Percentiles rank a stretch among this genome's conserved stretches.
Evolutionary conservation across 345 rosid genomes (phyloP).

Genomic region (Euphorbia pulcherrima): DNA sequence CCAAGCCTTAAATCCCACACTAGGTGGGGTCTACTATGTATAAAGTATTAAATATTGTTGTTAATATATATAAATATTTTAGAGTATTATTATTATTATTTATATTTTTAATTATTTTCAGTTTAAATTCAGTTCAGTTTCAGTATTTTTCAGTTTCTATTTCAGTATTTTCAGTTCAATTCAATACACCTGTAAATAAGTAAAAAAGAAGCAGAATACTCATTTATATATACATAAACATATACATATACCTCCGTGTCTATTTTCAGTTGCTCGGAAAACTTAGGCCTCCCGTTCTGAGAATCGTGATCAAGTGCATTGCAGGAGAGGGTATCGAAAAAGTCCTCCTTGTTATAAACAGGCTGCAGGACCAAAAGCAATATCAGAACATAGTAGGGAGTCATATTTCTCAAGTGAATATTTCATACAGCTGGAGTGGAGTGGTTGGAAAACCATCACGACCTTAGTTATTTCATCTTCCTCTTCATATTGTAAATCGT

Average conservation of each 20-base stretch:
- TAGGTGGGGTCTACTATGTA: too few species aligned
- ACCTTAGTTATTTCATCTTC: constrained; percentile 47
- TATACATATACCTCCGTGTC: constrained; percentile 66
- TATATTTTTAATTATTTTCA: too few species aligned
- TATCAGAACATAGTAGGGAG: background rate
- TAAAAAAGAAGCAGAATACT: background rate
- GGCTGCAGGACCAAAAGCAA: constrained; percentile 40
- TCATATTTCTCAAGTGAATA: background rate
- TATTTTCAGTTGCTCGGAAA: constrained; percentile 77
- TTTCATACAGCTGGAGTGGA: background rate
- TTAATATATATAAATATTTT: too few species aligned
- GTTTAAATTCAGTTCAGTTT: too few species aligned
- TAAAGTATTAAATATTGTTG: too few species aligned
- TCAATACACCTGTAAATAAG: too few species aligned
- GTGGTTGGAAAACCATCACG: background rate
- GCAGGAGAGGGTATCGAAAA: constrained; percentile 77
- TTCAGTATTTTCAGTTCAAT: too few species aligned
- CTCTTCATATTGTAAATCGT: constrained; percentile 42
- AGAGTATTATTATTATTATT: too few species aligned
- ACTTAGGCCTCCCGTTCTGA: constrained; percentile 64
- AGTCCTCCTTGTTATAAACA: constrained; percentile 87
- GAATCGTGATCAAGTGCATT: constrained; percentile 44
- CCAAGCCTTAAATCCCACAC: too few species aligned
- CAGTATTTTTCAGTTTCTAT: too few species aligned
- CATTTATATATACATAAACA: too few species aligned